Conservation (phyloP, 148 eudicot genomes). For the Fagopyrum homotropicum region DNA sequence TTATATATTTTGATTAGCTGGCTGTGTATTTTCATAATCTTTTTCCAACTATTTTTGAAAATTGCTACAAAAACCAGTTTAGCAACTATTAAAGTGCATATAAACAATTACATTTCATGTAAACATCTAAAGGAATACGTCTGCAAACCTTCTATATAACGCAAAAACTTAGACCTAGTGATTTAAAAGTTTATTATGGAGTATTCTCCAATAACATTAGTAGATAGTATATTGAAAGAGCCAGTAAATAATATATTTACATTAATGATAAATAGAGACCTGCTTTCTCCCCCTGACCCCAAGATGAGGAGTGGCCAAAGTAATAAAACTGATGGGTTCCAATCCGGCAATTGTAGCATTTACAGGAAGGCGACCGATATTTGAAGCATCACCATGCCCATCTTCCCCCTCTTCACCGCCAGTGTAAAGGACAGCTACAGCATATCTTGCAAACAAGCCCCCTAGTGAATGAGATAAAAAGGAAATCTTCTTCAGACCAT, state of each 20-base stretch:
- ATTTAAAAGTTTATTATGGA: not conserved
- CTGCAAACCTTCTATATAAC: not conserved
- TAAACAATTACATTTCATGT: no score
- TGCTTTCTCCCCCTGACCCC: constrained; percentile 97
- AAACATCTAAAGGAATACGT: not conserved
- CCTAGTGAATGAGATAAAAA: constrained; percentile 97
- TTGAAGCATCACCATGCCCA: constrained; percentile 24
- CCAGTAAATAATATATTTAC: not conserved
- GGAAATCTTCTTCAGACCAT: constrained; percentile 71
- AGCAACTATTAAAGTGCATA: no score
- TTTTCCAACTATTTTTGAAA: no score
- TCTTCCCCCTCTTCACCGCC: constrained; percentile 19
- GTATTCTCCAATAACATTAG: not conserved
- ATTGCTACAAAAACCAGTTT: no score
- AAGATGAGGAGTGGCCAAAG: constrained; percentile 96
- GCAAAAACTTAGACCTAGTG: not conserved
- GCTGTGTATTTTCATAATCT: no score
- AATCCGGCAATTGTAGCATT: constrained; percentile 69
- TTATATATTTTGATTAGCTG: no score
- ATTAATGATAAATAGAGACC: constrained; percentile 28
- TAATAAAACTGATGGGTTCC: constrained; percentile 81
- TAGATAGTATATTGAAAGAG: not conserved
- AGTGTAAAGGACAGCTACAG: constrained; percentile 60
- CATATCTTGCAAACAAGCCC: constrained; percentile 91
- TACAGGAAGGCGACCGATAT: constrained; percentile 19